These are phyloP conservation scores for Keqinozyma sinolaborantium DNA, from an alignment of 1,139 yeast species.

Conservation along the genomic window DNA sequence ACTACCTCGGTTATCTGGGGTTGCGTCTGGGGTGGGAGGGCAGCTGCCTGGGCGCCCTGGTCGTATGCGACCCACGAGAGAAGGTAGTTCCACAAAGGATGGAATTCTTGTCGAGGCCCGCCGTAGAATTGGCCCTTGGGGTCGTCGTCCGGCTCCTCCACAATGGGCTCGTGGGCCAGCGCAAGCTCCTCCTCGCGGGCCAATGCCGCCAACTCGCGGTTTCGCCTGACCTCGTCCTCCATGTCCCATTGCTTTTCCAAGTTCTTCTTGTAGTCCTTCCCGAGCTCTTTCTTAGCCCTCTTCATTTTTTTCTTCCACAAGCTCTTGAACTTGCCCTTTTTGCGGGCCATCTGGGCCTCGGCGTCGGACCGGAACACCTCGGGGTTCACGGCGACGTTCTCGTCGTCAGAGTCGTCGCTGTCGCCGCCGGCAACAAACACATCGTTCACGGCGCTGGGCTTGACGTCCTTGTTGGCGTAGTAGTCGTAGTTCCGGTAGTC, in stretches of 20 bases:
- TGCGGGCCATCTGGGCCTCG: conserved; percentile 10
- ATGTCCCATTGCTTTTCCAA: conserved; percentile 20
- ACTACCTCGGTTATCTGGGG: too few species aligned
- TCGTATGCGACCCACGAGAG: conserved; percentile 37
- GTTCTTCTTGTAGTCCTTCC: conserved; percentile 26
- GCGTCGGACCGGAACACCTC: background rate
- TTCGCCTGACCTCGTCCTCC: conserved; percentile 13
- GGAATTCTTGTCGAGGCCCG: conserved; percentile 18
- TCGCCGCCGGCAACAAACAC: conserved; percentile 9
- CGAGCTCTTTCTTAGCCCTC: conserved; percentile 27
- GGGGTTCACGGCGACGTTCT: conserved; percentile 6
- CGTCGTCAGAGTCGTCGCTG: conserved; percentile 17
- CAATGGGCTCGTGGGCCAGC: conserved; percentile 2
- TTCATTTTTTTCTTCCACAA: conserved; percentile 22
- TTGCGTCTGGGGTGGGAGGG: background rate
- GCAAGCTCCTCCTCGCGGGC: conserved; percentile 4
- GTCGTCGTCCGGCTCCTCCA: conserved; percentile 9
- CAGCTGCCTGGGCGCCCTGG: conserved; percentile 4
- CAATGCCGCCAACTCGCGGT: conserved; percentile 8
- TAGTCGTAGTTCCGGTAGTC: conserved; percentile 37
- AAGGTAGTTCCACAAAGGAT: conserved; percentile 36
- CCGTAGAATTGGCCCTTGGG: conserved; percentile 6
- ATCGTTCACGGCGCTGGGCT: conserved; percentile 7
- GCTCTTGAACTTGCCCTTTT: conserved; percentile 23
- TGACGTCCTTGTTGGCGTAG: conserved; percentile 20